These are phyloP conservation scores for Trametes punicea DNA, from an alignment of 768 basidiomycete genomes.

Conservation along the genomic window DNA sequence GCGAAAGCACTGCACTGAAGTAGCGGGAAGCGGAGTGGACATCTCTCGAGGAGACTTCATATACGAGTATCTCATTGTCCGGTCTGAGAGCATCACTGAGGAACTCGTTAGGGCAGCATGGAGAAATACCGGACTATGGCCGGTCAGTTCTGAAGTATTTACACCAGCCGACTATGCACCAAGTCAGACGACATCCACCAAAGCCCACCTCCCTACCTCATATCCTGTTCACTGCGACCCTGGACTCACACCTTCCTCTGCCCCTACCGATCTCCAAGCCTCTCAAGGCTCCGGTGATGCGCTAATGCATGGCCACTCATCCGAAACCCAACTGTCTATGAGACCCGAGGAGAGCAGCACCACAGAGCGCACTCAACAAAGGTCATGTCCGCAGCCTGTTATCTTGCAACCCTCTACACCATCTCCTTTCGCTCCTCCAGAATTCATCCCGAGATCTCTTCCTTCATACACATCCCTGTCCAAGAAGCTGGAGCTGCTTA, in stretches of 20 bases:
- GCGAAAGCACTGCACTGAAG: not conserved
- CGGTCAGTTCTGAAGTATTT: not conserved
- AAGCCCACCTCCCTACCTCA: not conserved
- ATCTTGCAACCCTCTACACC: too few species aligned
- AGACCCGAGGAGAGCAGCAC: too few species aligned
- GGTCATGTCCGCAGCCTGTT: too few species aligned
- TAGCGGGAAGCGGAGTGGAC: not conserved
- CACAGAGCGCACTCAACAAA: too few species aligned
- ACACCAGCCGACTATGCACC: not conserved
- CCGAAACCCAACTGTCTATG: too few species aligned
- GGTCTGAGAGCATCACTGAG: not conserved
- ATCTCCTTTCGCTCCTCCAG: too few species aligned
- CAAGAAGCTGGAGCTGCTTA: too few species aligned
- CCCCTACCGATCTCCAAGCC: not conserved
- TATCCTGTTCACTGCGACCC: not conserved
- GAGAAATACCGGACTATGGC: not conserved
- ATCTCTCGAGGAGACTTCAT: conserved; percentile 7
- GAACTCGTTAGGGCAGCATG: not conserved
- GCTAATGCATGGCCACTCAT: too few species aligned
- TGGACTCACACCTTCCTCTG: not conserved
- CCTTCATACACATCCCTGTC: too few species aligned
- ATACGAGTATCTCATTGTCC: conserved; percentile 7
- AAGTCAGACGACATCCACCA: not conserved
- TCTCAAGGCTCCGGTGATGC: too few species aligned
- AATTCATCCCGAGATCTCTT: too few species aligned